These are phyloP conservation scores for Fusarium avenaceum DNA, from an alignment of 2,329 filamentous ascomycete genomes.

Conservation along the genomic window DNA sequence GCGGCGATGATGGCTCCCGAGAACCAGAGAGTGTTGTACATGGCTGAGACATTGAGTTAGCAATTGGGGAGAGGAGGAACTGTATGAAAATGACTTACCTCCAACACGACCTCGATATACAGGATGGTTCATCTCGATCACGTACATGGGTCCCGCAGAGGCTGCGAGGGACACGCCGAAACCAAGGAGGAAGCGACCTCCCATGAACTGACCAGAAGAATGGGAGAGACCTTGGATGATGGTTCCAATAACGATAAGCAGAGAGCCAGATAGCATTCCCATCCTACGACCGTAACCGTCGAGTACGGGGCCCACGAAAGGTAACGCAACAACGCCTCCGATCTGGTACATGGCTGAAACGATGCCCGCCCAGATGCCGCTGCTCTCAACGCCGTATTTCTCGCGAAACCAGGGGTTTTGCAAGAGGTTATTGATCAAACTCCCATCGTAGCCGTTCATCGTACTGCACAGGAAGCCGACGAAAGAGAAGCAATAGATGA, in stretches of 20 bases:
- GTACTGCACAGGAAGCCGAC: conserved; percentile 2
- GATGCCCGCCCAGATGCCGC: neutral
- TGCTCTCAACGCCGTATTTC: conserved; percentile 2
- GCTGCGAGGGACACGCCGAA: conserved; percentile 4
- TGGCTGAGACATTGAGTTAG: neutral
- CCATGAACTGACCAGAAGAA: conserved; percentile 5
- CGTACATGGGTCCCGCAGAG: conserved; percentile 6
- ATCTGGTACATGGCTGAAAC: conserved; percentile 1
- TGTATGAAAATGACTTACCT: neutral
- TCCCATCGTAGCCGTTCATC: conserved; percentile 5
- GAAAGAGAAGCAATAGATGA: conserved; percentile 5
- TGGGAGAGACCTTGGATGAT: conserved; percentile 1
- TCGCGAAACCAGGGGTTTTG: conserved; percentile 6
- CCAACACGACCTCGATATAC: conserved; percentile 1
- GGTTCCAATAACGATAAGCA: neutral
- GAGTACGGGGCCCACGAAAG: neutral
- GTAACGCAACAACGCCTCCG: neutral
- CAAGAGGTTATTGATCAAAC: neutral
- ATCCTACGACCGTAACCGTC: neutral
- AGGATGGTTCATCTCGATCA: conserved; percentile 1
- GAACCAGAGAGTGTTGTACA: conserved; percentile 1
- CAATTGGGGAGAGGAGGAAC: neutral
- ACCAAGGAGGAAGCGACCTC: neutral
- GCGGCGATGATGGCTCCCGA: conserved; percentile 1
- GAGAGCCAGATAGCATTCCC: neutral